Evolutionary conservation across 2,329 filamentous ascomycete species (phyloP).

Genomic region (Colletotrichum abscissum): DNA sequence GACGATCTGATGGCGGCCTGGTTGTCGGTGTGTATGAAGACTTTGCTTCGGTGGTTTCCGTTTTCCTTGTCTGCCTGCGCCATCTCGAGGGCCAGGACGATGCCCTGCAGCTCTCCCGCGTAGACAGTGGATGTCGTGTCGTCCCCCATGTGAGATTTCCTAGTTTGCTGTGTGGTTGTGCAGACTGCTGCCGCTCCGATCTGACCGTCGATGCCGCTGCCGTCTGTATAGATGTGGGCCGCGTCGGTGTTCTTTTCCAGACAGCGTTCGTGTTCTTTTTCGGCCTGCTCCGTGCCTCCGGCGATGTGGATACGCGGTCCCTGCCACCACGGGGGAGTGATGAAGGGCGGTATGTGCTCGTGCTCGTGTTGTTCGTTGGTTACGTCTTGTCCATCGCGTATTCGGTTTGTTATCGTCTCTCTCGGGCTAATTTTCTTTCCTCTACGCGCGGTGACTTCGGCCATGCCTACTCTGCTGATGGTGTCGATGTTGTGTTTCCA

Average conservation of each 20-base stretch:
- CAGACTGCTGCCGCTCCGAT: too few species aligned
- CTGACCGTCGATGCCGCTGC: constrained; percentile 13
- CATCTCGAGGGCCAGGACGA: background rate
- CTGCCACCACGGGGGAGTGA: background rate
- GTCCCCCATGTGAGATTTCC: too few species aligned
- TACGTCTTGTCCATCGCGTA: background rate
- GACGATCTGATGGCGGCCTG: constrained; percentile 4
- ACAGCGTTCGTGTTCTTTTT: background rate
- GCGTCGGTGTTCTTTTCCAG: background rate
- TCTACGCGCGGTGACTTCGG: background rate
- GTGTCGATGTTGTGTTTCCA: constrained; percentile 4
- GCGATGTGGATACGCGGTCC: background rate
- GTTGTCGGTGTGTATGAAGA: constrained; percentile 12
- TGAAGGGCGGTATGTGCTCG: background rate
- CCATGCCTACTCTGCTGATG: background rate
- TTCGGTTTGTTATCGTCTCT: background rate
- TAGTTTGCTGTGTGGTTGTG: too few species aligned
- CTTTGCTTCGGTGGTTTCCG: background rate
- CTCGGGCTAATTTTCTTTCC: background rate
- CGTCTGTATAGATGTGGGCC: constrained; percentile 20
- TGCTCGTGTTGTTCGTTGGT: background rate
- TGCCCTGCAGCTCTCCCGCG: background rate
- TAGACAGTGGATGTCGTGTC: background rate
- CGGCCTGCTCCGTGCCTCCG: background rate
- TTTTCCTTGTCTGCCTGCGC: background rate